A percentile compares a stretch with the other conserved stretches of the same genome.
Conservation (phyloP, 192 early-diverging fungal genomes). For the Gryganskiella cystojenkinii region DNA sequence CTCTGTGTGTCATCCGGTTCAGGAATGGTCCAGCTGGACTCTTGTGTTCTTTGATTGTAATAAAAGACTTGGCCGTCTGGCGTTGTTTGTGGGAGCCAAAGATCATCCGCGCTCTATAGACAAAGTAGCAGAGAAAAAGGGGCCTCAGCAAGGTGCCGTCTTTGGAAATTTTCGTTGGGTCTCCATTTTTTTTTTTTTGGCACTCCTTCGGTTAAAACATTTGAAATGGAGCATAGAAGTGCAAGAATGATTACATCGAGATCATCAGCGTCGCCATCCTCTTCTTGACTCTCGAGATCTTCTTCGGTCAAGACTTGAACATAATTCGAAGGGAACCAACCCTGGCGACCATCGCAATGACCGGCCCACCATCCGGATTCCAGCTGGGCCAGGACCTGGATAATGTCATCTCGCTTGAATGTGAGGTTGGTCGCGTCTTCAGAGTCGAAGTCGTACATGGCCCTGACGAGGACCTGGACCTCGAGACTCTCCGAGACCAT, state of each 20-base stretch:
- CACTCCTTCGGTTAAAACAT: too few relatives aligned
- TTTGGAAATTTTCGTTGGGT: background rate
- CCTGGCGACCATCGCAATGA: slow-evolving; percentile 69
- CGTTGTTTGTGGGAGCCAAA: slow-evolving; percentile 58
- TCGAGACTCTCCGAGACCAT: slow-evolving; percentile 49
- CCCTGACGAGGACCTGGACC: slow-evolving; percentile 62
- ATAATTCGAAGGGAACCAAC: slow-evolving; percentile 85
- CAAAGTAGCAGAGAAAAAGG: background rate
- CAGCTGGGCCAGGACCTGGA: slow-evolving; percentile 83
- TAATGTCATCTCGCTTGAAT: slow-evolving; percentile 80
- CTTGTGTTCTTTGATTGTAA: slow-evolving; percentile 54
- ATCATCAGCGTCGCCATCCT: slow-evolving; percentile 32
- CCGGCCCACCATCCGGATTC: slow-evolving; percentile 94
- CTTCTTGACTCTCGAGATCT: slow-evolving; percentile 55
- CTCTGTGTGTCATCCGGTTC: slow-evolving; percentile 34
- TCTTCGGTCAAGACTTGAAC: slow-evolving; percentile 64
- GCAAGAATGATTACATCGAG: slow-evolving; percentile 39
- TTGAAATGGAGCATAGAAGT: slow-evolving; percentile 25
- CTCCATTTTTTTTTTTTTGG: background rate
- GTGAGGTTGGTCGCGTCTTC: slow-evolving; percentile 77
- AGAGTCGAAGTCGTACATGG: slow-evolving; percentile 82
- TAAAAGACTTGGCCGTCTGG: slow-evolving; percentile 62
- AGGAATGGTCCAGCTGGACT: slow-evolving; percentile 55
- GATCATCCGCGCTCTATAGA: slow-evolving; percentile 40
- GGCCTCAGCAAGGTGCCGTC: background rate